Conservation (phyloP, 31 red algal species). For the Asparagopsis taxiformis region DNA sequence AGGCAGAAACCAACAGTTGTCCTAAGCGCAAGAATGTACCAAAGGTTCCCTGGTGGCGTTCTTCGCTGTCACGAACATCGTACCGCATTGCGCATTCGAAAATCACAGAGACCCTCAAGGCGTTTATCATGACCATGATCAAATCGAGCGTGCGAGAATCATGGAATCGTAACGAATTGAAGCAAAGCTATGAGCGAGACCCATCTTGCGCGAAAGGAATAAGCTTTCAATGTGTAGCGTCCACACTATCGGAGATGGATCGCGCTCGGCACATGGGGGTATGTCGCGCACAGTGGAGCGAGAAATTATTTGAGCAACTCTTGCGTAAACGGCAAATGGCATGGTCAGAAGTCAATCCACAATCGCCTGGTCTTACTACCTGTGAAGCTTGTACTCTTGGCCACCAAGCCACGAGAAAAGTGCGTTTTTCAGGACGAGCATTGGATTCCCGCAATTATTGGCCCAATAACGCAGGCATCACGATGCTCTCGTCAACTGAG, state of each 20-base stretch:
- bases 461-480: slow-evolving; percentile 17
- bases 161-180: slow-evolving; percentile 2
- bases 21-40: no score
- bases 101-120: slow-evolving; percentile 2
- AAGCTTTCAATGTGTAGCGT: slow-evolving; percentile 6
- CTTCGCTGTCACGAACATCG: no score
- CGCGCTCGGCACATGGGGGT: slow-evolving; percentile 21
- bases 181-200: slow-evolving; percentile 18
- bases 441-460: slow-evolving; percentile 26
- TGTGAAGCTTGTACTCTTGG: slow-evolving; percentile 21
- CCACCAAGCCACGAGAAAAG: slow-evolving; percentile 2
- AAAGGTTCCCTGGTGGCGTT: no score
- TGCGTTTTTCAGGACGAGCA: slow-evolving; percentile 12
- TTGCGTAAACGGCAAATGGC: slow-evolving; percentile 7
- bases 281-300: slow-evolving; percentile 23
- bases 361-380: slow-evolving; percentile 2
- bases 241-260: neutral
- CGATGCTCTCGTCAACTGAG: slow-evolving; percentile 6
- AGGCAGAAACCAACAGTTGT: no score
- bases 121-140: slow-evolving; percentile 10
- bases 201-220: slow-evolving; percentile 8
- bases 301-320: slow-evolving; percentile 24
- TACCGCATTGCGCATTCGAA: no score
- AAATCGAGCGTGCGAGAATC: slow-evolving; percentile 11
- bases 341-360: slow-evolving; percentile 8